phyloP scores from a whole-genome alignment of 2,329 filamentous ascomycete species.

The Fonsecaea pugnacius region DNA sequence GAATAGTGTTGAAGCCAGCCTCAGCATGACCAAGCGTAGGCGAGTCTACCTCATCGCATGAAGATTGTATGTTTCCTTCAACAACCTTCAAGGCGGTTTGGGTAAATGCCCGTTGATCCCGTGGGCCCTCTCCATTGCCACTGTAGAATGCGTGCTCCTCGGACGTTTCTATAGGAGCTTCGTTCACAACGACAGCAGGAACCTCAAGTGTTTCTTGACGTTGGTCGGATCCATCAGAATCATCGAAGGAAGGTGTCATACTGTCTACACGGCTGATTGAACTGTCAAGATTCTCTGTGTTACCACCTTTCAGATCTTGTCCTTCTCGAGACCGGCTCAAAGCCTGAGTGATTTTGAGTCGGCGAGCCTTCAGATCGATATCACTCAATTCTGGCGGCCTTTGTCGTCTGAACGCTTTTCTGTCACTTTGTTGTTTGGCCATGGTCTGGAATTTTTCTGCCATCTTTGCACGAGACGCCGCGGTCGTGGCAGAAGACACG shows the following conservation, averaged over 20 bases:
- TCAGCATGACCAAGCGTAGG: slow-evolving; percentile 52
- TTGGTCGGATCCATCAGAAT: slow-evolving; percentile 18
- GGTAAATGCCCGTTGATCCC: slow-evolving; percentile 36
- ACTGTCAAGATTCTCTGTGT: slow-evolving; percentile 5
- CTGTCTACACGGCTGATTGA: slow-evolving; percentile 25
- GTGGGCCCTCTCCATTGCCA: slow-evolving; percentile 17
- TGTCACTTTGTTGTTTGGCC: slow-evolving; percentile 46
- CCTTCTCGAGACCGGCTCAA: slow-evolving; percentile 65
- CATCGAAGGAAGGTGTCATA: slow-evolving; percentile 27
- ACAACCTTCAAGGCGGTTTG: slow-evolving; percentile 37
- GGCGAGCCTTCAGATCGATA: slow-evolving; percentile 81
- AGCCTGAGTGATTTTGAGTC: slow-evolving; percentile 80
- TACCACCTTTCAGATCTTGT: slow-evolving; percentile 29
- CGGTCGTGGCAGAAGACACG: slow-evolving; percentile 74
- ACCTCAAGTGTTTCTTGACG: slow-evolving; percentile 20
- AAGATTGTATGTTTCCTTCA: slow-evolving; percentile 14
- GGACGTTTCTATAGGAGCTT: slow-evolving; percentile 20
- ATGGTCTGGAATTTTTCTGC: slow-evolving; percentile 59
- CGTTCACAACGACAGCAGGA: slow-evolving; percentile 31
- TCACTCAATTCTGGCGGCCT: slow-evolving; percentile 68
- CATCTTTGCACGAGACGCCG: slow-evolving; percentile 69
- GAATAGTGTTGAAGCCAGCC: slow-evolving; percentile 23
- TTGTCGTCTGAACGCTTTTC: slow-evolving; percentile 45
- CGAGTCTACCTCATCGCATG: slow-evolving; percentile 45
- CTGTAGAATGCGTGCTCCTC: slow-evolving; percentile 30